A percentile compares a stretch with the other conserved stretches of the same genome.
Conservation (phyloP, 2,329 filamentous ascomycete species). For the Anthostomella pinea region DNA sequence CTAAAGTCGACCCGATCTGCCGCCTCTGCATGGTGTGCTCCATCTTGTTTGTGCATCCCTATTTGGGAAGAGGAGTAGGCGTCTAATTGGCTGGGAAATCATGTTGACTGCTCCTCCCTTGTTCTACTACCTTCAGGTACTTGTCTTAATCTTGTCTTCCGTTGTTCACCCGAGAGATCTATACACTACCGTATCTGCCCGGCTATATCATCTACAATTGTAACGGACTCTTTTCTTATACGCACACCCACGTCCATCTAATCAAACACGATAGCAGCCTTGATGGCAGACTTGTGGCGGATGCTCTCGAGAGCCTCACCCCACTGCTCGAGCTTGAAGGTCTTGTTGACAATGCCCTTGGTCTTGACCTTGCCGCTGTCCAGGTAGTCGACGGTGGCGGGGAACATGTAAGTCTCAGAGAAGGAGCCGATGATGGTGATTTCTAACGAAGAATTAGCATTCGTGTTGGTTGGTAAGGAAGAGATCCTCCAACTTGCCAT, state of each 20-base stretch:
- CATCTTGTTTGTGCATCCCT: no score
- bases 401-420: slow-evolving; percentile 72
- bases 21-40: no score
- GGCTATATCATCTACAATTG: no score
- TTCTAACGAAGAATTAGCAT: slow-evolving; percentile 38
- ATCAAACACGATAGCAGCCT: slow-evolving; percentile 71
- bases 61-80: no score
- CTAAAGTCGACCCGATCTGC: no score
- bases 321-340: slow-evolving; percentile 71
- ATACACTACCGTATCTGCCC: no score
- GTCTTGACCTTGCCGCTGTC: slow-evolving; percentile 61
- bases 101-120: no score
- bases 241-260: slow-evolving; percentile 29
- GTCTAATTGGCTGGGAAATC: no score
- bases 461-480: background rate
- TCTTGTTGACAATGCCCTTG: slow-evolving; percentile 69
- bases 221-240: background rate
- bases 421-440: slow-evolving; percentile 73
- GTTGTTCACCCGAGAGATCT: no score
- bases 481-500: slow-evolving; percentile 24
- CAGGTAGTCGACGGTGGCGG: slow-evolving; percentile 49
- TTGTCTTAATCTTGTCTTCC: no score
- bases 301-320: slow-evolving; percentile 67
- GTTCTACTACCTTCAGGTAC: no score
- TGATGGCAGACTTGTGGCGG: slow-evolving; percentile 70